Evolutionary conservation across 1,139 yeast genomes (phyloP), one percentile per base, ranked within the genome.

Genomic region (Lodderomyces jiufengensis): DNA sequence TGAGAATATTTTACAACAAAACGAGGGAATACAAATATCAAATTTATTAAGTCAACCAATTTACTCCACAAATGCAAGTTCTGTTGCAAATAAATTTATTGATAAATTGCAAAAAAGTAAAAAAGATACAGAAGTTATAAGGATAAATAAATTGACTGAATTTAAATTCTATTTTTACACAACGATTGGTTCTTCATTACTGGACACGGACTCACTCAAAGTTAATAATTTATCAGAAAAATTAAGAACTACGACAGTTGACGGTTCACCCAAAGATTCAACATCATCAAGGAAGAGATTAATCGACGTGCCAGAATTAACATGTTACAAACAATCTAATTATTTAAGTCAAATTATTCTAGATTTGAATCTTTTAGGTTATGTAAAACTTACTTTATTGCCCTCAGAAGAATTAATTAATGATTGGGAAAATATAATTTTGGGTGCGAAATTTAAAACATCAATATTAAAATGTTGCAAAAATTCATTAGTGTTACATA

Each of bases 341-440:
- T 5, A 18, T 5, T 5, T 18, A 7, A 18, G 6, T 18, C 20
- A 18, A 18, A 7, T 7, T 5, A 18, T 18, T 18, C 7, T 7
- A 18, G 7, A 18, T 18, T 18, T 18, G 7, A 7, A 18, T 18
- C 7, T 18, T 18, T 18, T 18, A 18, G 6, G 6, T 18, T 18
- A 5, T 8, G 6, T 13, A 7, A 11, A 13, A 5, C 4, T n/a
- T 13, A 4, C 5, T n/a, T 8, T 43, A 2, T 41, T 61, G 12
- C 67, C 68, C 5, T 46, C 49, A 9, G 32, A 39, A 5, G 40
- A 47, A 13, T 46, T 51, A 9, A 59, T 59, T 24, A 44, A 46
- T 9, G 31, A 47, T 4, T 62, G 69, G 67, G 59, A 54, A 29
- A 39, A 53, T 0, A 40, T 63, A 23, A 48, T 52, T 29, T 53